Base-by-base conservation (phyloP, 2,329 filamentous ascomycete genomes). In the Arthrobotrys conoides region DNA sequence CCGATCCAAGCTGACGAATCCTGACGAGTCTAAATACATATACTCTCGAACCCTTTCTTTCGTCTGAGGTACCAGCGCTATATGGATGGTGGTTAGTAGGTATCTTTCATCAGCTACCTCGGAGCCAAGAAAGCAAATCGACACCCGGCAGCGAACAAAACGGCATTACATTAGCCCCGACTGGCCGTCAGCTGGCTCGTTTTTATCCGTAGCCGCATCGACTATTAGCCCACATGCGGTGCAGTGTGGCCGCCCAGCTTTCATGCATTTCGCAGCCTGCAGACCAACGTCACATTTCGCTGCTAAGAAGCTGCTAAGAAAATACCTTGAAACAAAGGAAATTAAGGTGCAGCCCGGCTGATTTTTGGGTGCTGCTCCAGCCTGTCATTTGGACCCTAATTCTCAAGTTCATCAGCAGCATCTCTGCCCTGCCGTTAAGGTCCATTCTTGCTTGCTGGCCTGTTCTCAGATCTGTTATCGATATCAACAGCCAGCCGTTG, bases 241-340 rank as follows among this genome's bases (percentile, higher is more conserved):
- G 57, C 55, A 24, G 51, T 57, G 51, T 57, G 51, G 51, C 27
- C 22, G 51, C 53, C 53, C 53, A 38, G 53, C 53, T 57, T 57
- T 27, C 53, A 36, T 71, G 69, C 57, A 64, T 71, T 46, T 53
- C 22, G 18, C 27, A 27, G 48, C 33, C 71, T 75, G 71, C 71
- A 75, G 63, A 75, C 64, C 51, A 69, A 75, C 71, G 71, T 75
- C 71, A 75, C 64, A 48, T 48, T 53, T 73, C 38, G 66, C 53
- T 61, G 55, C 66, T 38, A 18, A 27, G 49, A 18, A 55, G 16
- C 30, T 20, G 49, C 49, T 57, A 33, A 68, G 49, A 27, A 55
- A 44, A 55, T 49, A 55, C 65, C 64, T 61, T 61, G 57, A 61
- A 61, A 61, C 57, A 27, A 10, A n/a, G 36, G 57, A 61, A 61